A percentile compares a stretch with the other conserved stretches of the same genome.
These are phyloP conservation scores for Candida tallmaniae DNA, from an alignment of 805 yeast species.

Conservation along the genomic window DNA sequence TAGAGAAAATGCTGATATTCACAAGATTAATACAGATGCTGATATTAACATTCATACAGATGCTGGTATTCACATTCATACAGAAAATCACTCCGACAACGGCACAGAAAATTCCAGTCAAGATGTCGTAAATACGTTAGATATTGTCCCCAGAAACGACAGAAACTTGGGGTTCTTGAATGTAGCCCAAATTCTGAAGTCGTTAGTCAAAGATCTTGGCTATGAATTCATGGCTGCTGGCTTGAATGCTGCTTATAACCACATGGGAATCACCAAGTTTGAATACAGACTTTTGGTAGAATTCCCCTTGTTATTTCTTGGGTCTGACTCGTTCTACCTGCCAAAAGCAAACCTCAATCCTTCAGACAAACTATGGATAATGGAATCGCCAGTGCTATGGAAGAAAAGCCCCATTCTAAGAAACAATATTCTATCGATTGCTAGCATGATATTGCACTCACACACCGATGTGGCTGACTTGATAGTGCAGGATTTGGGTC, in stretches of 20 bases:
- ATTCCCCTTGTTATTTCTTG: conserved; percentile 2
- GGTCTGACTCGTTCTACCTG: too few relatives aligned
- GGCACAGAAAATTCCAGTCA: too few relatives aligned
- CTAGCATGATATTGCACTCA: conserved; percentile 1
- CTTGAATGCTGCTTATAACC: neutral
- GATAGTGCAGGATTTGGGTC: conserved; percentile 4
- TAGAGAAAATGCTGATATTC: too few relatives aligned
- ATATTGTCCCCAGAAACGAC: too few relatives aligned
- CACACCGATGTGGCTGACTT: conserved; percentile 1
- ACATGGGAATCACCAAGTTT: conserved; percentile 5
- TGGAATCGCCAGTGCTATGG: conserved; percentile 4
- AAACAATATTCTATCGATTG: conserved; percentile 3
- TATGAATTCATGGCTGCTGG: too few relatives aligned
- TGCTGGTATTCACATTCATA: neutral
- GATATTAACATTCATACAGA: too few relatives aligned
- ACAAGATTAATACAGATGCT: too few relatives aligned
- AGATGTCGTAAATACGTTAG: too few relatives aligned
- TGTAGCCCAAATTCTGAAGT: too few relatives aligned
- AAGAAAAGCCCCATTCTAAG: neutral
- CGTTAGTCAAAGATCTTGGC: neutral
- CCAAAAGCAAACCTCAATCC: too few relatives aligned
- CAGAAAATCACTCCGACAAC: too few relatives aligned
- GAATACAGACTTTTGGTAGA: conserved; percentile 5
- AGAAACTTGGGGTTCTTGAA: too few relatives aligned
- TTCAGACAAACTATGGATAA: neutral